Base-by-base conservation (phyloP, 2,329 filamentous ascomycete genomes). In the Orbilia quercus region DNA sequence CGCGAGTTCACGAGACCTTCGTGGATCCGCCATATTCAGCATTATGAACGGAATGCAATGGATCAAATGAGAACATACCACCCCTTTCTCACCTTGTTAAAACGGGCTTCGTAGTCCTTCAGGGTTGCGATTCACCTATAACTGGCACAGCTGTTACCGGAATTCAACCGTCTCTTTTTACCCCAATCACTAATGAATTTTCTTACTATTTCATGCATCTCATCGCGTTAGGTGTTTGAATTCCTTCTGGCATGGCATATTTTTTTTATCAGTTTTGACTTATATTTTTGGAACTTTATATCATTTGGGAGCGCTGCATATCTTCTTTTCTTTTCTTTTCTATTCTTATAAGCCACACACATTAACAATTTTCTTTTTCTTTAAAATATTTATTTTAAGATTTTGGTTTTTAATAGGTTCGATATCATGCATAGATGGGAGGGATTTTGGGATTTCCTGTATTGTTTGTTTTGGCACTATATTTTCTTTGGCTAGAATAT, bases 1-100 rank as follows among this genome's bases (percentile, higher is more conserved):
- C 31, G 76, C 76, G 51, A 78, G 75, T 45, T 78, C 77, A 18
- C 62, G 74, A 54, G 77, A 78, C 66, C 73, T 78, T 54, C 73
- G 69, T 62, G 74, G 76, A 59, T 67, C 69, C 47, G 75, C 67
- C 40, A 75, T 75, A 44, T 77, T 78, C 55, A 71, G 76, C 58
- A 75, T 77, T 12, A 72, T 72, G 67, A 75, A 63, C 31, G 48
- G 63, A 2, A 76, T 78, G 76, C 73, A 75, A n/a, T 78, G 77
- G 77, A 76, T 78, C 70, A 75, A 76, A 62, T 78, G 64, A 75
- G 48, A 25, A 16, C 7, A 16, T n/a, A n/a, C n/a, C n/a, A n/a
- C n/a, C n/a, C n/a, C 51, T 28, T 18, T 18, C 22, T 36, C n/a
- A 42, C 42, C 25, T 55, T 16, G 11, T 28, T 28, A 31, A 31